These are phyloP conservation scores for Simplicillium aogashimaense DNA, from an alignment of 2,329 filamentous ascomycete genomes.

Conservation along the genomic window DNA sequence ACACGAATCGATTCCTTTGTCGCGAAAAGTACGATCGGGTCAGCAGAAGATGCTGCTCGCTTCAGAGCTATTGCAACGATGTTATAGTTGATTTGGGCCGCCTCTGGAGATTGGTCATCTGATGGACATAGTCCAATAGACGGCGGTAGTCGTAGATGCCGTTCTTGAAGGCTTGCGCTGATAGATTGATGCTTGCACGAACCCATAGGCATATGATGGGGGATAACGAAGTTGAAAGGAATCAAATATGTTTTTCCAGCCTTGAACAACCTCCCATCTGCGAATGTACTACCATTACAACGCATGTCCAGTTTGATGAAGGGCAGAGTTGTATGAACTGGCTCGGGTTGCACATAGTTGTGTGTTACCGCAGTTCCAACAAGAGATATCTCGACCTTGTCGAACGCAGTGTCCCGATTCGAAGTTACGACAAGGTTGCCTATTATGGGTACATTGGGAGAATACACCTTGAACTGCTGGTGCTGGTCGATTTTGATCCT, in stretches of 20 bases:
- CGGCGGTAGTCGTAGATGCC: neutral
- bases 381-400: too few relatives aligned
- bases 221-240: neutral
- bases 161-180: neutral
- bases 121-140: neutral
- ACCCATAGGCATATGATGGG: neutral
- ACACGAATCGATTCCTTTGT: neutral
- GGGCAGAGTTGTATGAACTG: too few relatives aligned
- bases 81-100: neutral
- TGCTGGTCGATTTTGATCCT: too few relatives aligned
- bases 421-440: too few relatives aligned
- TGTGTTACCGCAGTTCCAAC: too few relatives aligned
- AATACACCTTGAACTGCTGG: too few relatives aligned
- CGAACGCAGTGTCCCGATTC: too few relatives aligned
- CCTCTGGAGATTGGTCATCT: neutral
- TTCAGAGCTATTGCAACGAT: neutral
- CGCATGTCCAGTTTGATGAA: too few relatives aligned
- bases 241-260: neutral
- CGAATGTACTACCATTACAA: too few relatives aligned
- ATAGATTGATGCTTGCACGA: neutral
- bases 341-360: too few relatives aligned
- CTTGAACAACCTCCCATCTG: too few relatives aligned
- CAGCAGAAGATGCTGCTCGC: neutral
- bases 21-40: neutral
- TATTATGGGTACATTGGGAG: too few relatives aligned